Percentiles rank a stretch among this genome's conserved stretches.
Conservation (phyloP, 768 basidiomycete genomes). For the Lentinula edodes region DNA sequence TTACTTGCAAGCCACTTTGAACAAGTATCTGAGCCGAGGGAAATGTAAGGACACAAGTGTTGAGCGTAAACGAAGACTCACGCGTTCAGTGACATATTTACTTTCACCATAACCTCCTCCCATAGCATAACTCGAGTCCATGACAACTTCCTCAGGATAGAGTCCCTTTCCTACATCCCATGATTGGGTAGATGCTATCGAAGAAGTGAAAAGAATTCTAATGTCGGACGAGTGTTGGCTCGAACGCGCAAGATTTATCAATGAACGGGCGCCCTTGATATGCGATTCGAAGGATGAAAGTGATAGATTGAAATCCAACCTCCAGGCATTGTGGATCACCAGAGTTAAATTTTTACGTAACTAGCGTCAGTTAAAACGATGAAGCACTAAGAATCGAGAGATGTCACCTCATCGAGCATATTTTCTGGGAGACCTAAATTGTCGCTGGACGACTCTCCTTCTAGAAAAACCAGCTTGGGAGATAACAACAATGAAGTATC, state of each 20-base stretch:
- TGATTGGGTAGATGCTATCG: constrained; percentile 21
- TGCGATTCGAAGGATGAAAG: constrained; percentile 29
- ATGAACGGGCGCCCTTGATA: constrained; percentile 20
- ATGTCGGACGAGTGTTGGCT: constrained; percentile 1
- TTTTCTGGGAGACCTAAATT: constrained; percentile 10
- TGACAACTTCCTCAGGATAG: constrained; percentile 18
- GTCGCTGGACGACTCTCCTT: constrained; percentile 12
- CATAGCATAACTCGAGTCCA: constrained; percentile 6
- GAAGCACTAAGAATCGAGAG: neutral
- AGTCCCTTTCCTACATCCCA: constrained; percentile 20
- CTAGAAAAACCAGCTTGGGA: constrained; percentile 6
- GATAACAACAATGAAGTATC: constrained; percentile 12
- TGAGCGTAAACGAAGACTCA: neutral
- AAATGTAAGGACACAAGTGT: neutral
- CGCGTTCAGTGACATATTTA: constrained; percentile 17
- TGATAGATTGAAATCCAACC: constrained; percentile 31
- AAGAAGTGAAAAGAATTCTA: constrained; percentile 24
- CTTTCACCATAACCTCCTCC: constrained; percentile 14
- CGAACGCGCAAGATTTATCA: constrained; percentile 21
- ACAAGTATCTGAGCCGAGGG: constrained; percentile 14
- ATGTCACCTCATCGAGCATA: constrained; percentile 14
- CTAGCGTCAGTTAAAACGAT: neutral
- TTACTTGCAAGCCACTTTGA: constrained; percentile 17
- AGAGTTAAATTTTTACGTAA: constrained; percentile 12
- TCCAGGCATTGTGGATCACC: constrained; percentile 31